phyloP scores from a whole-genome alignment of 2,329 filamentous ascomycete species.

The Colletotrichum filicis region DNA sequence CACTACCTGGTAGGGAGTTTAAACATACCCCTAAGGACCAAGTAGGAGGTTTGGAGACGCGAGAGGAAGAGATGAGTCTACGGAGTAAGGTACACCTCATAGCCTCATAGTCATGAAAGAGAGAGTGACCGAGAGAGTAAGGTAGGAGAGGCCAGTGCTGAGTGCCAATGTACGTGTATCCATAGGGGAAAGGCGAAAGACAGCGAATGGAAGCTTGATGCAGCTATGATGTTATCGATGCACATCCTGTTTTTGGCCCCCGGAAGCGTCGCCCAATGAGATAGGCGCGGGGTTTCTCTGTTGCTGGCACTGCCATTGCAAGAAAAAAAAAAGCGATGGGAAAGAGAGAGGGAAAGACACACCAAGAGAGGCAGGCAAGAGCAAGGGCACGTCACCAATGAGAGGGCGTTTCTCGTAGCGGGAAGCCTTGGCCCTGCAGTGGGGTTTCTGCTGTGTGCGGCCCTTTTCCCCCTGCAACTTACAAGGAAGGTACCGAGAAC shows the following conservation, averaged over 20 bases:
- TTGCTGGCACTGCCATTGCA: background rate
- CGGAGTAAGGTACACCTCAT: no score
- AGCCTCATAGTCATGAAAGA: background rate
- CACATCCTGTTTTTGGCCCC: constrained; percentile 32
- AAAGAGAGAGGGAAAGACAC: background rate
- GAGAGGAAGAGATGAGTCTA: background rate
- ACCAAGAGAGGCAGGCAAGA: background rate
- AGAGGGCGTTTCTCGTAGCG: background rate
- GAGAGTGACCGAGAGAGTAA: background rate
- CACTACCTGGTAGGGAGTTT: no score
- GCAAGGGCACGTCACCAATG: background rate
- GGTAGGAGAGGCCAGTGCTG: background rate
- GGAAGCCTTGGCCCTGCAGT: constrained; percentile 2
- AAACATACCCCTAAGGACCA: no score
- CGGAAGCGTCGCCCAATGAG: constrained; percentile 29
- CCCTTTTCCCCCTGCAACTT: background rate
- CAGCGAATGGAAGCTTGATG: constrained; percentile 22
- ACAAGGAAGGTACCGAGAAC: no score
- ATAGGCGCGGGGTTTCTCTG: constrained; percentile 24
- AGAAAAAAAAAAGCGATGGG: background rate
- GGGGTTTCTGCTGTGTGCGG: constrained; percentile 4
- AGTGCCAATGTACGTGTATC: background rate
- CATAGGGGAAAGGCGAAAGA: background rate
- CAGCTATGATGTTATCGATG: constrained; percentile 36
- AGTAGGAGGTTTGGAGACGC: background rate